These are phyloP conservation scores for Tritrichomonas foetus DNA, from an alignment of 208 protist species.

Conservation along the genomic window DNA sequence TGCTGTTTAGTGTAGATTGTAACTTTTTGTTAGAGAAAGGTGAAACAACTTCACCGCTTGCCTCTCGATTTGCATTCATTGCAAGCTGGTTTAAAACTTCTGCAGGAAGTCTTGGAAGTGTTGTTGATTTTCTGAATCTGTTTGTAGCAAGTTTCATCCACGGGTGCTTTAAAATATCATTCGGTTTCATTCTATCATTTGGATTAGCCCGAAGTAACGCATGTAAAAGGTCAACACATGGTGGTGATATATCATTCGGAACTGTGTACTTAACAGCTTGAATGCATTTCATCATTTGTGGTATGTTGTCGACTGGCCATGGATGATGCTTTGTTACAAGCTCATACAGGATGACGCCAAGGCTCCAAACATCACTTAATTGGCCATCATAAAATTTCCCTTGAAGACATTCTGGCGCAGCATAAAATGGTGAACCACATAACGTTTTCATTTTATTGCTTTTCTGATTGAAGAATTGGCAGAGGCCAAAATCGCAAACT, in stretches of 20 bases:
- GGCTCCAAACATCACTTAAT: conserved; percentile 21
- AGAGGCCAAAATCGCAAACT: background rate
- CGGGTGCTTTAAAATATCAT: background rate
- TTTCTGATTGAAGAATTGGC: background rate
- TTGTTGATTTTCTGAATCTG: no score
- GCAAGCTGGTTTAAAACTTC: no score
- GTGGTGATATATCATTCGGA: background rate
- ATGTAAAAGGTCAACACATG: background rate
- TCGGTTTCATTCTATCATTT: background rate
- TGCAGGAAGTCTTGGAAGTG: no score
- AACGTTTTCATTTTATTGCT: background rate
- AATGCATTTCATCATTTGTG: background rate
- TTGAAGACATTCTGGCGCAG: background rate
- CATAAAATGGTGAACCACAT: background rate
- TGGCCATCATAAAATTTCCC: background rate
- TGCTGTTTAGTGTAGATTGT: no score
- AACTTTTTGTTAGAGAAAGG: no score
- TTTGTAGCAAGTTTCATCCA: background rate
- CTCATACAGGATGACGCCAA: conserved; percentile 8
- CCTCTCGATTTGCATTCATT: no score
- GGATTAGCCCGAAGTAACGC: background rate
- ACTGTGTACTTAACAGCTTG: background rate
- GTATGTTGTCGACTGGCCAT: background rate
- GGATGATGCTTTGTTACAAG: background rate
- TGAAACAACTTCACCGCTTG: no score